Conservation (phyloP, 2,329 filamentous ascomycete genomes). For the Cytospora piceicola region DNA sequence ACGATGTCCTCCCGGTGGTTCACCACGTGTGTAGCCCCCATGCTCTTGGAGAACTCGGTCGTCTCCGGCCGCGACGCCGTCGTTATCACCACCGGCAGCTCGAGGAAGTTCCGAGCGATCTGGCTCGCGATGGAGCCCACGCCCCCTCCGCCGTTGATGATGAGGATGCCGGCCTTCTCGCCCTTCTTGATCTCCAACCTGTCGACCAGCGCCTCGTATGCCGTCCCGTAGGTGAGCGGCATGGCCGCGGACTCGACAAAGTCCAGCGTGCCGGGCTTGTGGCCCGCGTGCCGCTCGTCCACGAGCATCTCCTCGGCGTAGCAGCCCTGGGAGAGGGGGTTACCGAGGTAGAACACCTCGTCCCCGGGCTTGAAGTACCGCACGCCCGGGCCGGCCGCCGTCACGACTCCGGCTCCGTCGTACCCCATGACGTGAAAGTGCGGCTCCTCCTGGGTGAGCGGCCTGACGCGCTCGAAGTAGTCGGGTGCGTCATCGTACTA, state of each 20-base stretch:
- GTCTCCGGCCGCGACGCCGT: conserved; percentile 49
- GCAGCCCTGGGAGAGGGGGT: conserved; percentile 44
- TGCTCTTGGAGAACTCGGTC: conserved; percentile 41
- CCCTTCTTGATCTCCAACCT: conserved; percentile 40
- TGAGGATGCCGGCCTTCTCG: conserved; percentile 44
- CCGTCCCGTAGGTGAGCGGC: conserved; percentile 49
- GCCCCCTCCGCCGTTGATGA: conserved; percentile 51
- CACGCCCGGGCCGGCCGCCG: conserved; percentile 39
- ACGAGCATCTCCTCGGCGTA: conserved; percentile 49
- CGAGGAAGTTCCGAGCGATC: conserved; percentile 45
- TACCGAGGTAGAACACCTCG: conserved; percentile 48
- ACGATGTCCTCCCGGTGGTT: conserved; percentile 47
- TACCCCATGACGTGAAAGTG: conserved; percentile 47
- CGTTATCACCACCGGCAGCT: conserved; percentile 48
- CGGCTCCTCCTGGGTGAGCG: conserved; percentile 29
- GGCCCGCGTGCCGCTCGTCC: conserved; percentile 44
- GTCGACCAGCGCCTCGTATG: conserved; percentile 48
- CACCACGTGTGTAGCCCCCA: conserved; percentile 49
- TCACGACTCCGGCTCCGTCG: conserved; percentile 47
- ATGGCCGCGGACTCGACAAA: conserved; percentile 48
- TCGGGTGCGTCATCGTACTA: conserved; percentile 45
- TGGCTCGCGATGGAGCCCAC: conserved; percentile 50
- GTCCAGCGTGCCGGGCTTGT: conserved; percentile 45
- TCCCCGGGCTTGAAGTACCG: conserved; percentile 46
- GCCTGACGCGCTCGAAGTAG: conserved; percentile 41